A percentile compares a stretch with the other conserved stretches of the same genome.
phyloP scores from a whole-genome alignment of 2,329 filamentous ascomycete genomes.

The Elsinoe fawcettii region DNA sequence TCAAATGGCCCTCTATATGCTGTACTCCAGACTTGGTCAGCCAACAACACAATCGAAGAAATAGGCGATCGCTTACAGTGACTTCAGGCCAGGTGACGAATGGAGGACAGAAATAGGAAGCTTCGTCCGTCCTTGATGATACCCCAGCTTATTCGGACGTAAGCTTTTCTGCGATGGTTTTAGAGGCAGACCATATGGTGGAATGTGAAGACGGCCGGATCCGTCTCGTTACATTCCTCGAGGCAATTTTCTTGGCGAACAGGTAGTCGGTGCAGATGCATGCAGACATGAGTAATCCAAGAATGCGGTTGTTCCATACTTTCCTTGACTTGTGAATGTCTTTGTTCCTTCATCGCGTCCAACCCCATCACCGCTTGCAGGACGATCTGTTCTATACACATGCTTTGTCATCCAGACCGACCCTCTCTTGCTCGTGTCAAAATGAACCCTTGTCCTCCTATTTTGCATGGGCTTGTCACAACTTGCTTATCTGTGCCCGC shows the following conservation, averaged over 20 bases:
- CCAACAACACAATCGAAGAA: conserved; percentile 36
- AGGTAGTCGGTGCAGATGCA: conserved; percentile 8
- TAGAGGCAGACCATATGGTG: not conserved
- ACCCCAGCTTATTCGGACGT: conserved; percentile 4
- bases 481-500: not conserved
- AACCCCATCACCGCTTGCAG: conserved; percentile 7
- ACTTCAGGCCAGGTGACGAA: conserved; percentile 18
- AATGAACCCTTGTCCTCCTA: not conserved
- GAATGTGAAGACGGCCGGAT: conserved; percentile 12
- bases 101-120: conserved; percentile 18
- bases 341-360: not conserved
- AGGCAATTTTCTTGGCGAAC: not conserved
- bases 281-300: conserved; percentile 6
- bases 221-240: conserved; percentile 6
- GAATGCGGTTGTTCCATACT: conserved; percentile 4
- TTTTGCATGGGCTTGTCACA: not conserved
- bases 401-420: not conserved
- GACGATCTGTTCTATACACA: not conserved
- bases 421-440: not conserved
- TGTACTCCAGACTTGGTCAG: conserved; percentile 91
- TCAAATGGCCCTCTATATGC: conserved; percentile 99
- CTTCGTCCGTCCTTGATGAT: not conserved
- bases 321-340: not conserved
- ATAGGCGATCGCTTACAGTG: conserved; percentile 10
- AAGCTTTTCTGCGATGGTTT: not conserved